Conservation (phyloP, 345 rosid species). For the Euphorbia tirucalli region DNA sequence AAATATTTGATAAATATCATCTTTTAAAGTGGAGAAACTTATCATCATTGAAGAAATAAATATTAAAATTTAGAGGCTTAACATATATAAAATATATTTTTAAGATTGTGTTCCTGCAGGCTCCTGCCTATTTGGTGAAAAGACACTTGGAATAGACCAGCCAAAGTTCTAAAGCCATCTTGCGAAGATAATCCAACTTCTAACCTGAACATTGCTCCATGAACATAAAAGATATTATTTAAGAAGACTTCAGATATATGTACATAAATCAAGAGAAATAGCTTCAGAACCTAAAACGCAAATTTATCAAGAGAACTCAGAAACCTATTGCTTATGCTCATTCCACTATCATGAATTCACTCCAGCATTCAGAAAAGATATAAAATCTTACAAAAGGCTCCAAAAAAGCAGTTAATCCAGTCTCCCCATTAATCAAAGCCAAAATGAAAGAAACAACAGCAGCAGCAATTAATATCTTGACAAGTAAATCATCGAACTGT, state of each 20-base stretch:
- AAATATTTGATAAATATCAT: too few species aligned
- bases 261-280: background rate
- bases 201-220: background rate
- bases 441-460: constrained; percentile 78
- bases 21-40: background rate
- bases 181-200: background rate
- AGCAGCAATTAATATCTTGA: constrained; percentile 93
- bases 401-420: constrained; percentile 91
- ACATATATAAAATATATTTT: background rate
- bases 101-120: background rate
- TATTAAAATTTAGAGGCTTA: background rate
- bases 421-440: constrained; percentile 95
- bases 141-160: background rate
- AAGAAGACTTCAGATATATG: background rate
- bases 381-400: constrained; percentile 91
- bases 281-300: background rate
- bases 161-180: background rate
- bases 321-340: background rate
- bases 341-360: background rate
- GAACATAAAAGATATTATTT: background rate
- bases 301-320: constrained; percentile 6
- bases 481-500: constrained; percentile 98
- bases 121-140: background rate
- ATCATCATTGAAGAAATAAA: background rate
- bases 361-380: constrained; percentile 22